Evolutionary conservation across 2,329 filamentous ascomycete species (phyloP), one percentile per base, ranked within the genome.

Genomic region (Bimuria novae-zelandiae): DNA sequence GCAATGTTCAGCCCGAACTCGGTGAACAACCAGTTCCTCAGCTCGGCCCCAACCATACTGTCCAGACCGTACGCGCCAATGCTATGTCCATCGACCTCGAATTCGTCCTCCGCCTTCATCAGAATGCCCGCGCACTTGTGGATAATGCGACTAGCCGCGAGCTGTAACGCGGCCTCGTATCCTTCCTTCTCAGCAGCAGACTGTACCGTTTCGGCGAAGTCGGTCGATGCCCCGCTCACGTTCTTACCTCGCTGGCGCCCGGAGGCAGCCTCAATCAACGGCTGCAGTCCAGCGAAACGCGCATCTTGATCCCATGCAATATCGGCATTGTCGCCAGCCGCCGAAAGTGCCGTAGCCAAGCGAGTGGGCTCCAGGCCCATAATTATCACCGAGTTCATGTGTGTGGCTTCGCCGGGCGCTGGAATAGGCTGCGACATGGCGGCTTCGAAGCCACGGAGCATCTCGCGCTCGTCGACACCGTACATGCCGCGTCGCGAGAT

Each of bases 11-110:
- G 12, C 3, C 35, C 39, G 46, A 48, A 58, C 16, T 37, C 32
- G 30, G 42, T 55, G 22, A 53, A 54, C n/a, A 59, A 14, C 53
- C 56, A 59, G n/a, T 43, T 56, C 12, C 56, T 32, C 32, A 59
- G 22, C 32, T 56, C 53, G 2, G 56, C 47, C 11, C 40, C 39
- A 50, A 59, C 51, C 50, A 59, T 59, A 33, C 56, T 59, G 22
- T 59, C 56, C 8, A 59, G 30, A 3, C 56, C 53, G 35, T 56
- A 56, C 17, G 40, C 51, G 7, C 45, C 52, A 6, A 55, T 43
- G 16, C 35, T 22, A n/a, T 17, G 17, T 10, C 21, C 16, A 14
- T 22, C 25, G 6, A 10, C 43, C 14, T 51, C 39, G 12, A 17
- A 25, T 4, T 30, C 48, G 22, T 8, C 39, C 2, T 16, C 7